Evolutionary conservation across 345 rosid species (phyloP), one percentile per base, ranked within the genome.

Genomic region (Euphorbia pulcherrima): DNA sequence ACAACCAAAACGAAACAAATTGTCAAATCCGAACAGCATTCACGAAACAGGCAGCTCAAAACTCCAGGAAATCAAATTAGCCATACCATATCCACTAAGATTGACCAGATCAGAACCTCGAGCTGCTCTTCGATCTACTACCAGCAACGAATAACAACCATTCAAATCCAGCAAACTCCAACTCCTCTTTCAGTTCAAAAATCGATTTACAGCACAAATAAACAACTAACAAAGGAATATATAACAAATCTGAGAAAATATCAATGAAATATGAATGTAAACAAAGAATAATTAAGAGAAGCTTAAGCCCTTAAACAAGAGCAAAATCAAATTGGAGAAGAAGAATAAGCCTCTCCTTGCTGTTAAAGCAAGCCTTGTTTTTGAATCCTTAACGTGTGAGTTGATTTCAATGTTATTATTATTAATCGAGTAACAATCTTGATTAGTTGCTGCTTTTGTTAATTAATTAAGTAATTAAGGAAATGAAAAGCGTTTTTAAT

Each of bases 101-200:
- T 61, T 64, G 63, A 72, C 58, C 74, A 65, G 84, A 82, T 85
- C 84, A 80, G 83, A 64, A 74, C 72, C 80, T 75, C 26, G 26
- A 60, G 52, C 65, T 48, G 78, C 83, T 78, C 73, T 74, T 76
- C 64, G 87, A 87, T 85, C 86, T 73, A 75, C 72, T 75, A 47
- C 82, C 65, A 68, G 51, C 60, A 52, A 70, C 52, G 73, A 73
- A 55, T 48, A 69, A 69, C 4, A 74, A 83, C 60, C 85, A 71
- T 77, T 52, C 78, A 72, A 79, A 64, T 64, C 9, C 40, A 27
- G 21, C 14, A 27, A 41, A 5, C 40, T 9, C 55, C 64, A 56
- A 69, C 59, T 65, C 54, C 30, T 16, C 28, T 29, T 69, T 13
- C 26, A 16, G 48, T 30, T 35, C 14, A 23, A 51, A 47, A 52